Base-by-base conservation (phyloP, 306 rosid genomes). In the Vachellia pachyceras region DNA sequence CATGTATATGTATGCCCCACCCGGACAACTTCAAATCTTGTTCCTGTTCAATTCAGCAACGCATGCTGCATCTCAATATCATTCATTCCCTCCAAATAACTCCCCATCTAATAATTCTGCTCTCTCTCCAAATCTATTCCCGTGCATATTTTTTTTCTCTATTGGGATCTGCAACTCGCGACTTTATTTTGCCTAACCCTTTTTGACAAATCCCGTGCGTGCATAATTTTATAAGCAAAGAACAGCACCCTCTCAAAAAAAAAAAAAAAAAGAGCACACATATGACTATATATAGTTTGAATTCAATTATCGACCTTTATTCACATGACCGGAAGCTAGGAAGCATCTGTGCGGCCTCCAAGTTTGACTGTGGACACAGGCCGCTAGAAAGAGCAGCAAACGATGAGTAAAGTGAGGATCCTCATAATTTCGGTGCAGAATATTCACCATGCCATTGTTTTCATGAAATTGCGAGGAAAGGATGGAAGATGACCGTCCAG, bases 151-250 rank as follows among this genome's bases (percentile, higher is more conserved):
- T 44, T 11, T 57, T 79, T 75, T n/a, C 12, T 29, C 17, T 25
- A 13, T 79, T 4, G 82, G 84, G 80, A 86, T 82, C 80, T 67
- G 80, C 36, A n/a, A 23, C 55, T 36, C 55, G 23, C n/a, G n/a
- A 66, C 83, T 80, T 74, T 55, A 12, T 72, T 69, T 50, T 82
- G 90, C 91, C 92, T 82, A 91, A 91, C 89, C 73, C 72, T 77
- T 84, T 84, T 87, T 87, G 91, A 85, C 88, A 64, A 79, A n/a
- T 77, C 35, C 58, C 82, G 47, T 79, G 6, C 57, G 60, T 54
- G 9, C 10, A 1, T 22, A 69, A 63, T 75, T 82, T 70, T 22
- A 15, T 35, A 63, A 4, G 29, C 33, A 12, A 50, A 0, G 9
- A 22, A 7, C 13, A 47, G 5, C 11, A 49, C 57, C 1, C 14